Percentiles rank a stretch among this genome's conserved stretches.
Evolutionary conservation across 1,284 basidiomycete species (phyloP).

Genomic region (Erythrobasidium hasegawianum): DNA sequence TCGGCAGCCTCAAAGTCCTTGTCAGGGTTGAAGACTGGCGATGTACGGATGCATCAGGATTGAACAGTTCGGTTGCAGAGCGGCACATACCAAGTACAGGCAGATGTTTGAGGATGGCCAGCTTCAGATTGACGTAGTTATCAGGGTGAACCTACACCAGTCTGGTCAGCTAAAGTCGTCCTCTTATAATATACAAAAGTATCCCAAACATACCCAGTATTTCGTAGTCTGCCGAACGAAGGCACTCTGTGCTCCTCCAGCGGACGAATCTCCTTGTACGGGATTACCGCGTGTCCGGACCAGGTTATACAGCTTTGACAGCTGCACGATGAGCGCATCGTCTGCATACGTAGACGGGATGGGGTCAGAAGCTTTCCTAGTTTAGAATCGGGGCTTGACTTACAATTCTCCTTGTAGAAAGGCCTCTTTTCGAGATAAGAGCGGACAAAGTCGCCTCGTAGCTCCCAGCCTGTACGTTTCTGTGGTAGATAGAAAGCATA

Average conservation of each 20-base stretch:
- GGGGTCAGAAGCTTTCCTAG: background rate
- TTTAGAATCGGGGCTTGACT: conserved; percentile 50
- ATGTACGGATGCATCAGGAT: too few species aligned
- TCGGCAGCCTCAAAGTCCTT: conserved; percentile 90
- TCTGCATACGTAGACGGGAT: too few species aligned
- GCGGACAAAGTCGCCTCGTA: conserved; percentile 65
- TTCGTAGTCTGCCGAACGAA: conserved; percentile 98
- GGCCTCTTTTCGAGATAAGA: conserved; percentile 91
- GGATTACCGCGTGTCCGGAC: conserved; percentile 94
- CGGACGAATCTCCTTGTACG: conserved; percentile 84
- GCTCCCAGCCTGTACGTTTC: conserved; percentile 59
- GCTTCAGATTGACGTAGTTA: conserved; percentile 86
- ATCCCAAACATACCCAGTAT: conserved; percentile 79
- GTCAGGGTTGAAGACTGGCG: conserved; percentile 83
- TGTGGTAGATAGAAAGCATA: conserved; percentile 37
- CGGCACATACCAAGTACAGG: conserved; percentile 72
- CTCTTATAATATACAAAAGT: background rate
- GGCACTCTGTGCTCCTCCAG: conserved; percentile 91
- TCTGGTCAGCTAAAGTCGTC: conserved; percentile 1
- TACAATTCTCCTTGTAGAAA: conserved; percentile 71
- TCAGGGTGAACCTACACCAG: conserved; percentile 83
- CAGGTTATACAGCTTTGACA: conserved; percentile 91
- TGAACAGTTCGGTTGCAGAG: background rate
- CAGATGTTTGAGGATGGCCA: conserved; percentile 87
- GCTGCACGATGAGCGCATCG: conserved; percentile 88